A percentile compares a stretch with the other conserved stretches of the same genome.
Evolutionary conservation across 1,284 basidiomycete species (phyloP).

Genomic region (Ganoderma resinaceum): DNA sequence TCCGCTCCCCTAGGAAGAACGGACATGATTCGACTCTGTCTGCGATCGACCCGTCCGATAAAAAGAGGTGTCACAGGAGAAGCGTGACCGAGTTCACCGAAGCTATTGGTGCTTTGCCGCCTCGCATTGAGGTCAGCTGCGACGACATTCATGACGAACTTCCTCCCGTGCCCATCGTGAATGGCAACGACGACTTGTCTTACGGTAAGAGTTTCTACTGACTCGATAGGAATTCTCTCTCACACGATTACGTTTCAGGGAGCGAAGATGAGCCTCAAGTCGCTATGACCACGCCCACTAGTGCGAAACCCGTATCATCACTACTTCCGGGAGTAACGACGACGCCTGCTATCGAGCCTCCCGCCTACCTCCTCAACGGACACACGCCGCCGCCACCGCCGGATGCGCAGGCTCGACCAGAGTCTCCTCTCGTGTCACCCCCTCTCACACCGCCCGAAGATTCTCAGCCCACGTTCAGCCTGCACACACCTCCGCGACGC

Average conservation of each 20-base stretch:
- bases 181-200: constrained; percentile 39
- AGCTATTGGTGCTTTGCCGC: constrained; percentile 37
- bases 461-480: constrained; percentile 21
- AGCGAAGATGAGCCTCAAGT: constrained; percentile 46
- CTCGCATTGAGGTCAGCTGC: constrained; percentile 29
- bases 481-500: constrained; percentile 59
- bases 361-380: constrained; percentile 8
- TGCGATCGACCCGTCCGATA: constrained; percentile 14
- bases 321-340: constrained; percentile 33
- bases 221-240: background rate
- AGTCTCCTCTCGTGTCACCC: constrained; percentile 24
- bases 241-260: constrained; percentile 34
- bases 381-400: constrained; percentile 4
- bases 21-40: constrained; percentile 13
- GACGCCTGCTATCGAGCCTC: constrained; percentile 28
- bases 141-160: constrained; percentile 29
- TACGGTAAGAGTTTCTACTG: constrained; percentile 39
- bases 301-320: constrained; percentile 41
- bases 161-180: constrained; percentile 32
- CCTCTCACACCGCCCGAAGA: constrained; percentile 30
- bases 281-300: constrained; percentile 48
- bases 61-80: constrained; percentile 39
- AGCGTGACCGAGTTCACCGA: constrained; percentile 41
- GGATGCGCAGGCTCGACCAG: constrained; percentile 11
- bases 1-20: constrained; percentile 44